phyloP scores from a whole-genome alignment of 805 yeast genomes.

The Millerago galiae region DNA sequence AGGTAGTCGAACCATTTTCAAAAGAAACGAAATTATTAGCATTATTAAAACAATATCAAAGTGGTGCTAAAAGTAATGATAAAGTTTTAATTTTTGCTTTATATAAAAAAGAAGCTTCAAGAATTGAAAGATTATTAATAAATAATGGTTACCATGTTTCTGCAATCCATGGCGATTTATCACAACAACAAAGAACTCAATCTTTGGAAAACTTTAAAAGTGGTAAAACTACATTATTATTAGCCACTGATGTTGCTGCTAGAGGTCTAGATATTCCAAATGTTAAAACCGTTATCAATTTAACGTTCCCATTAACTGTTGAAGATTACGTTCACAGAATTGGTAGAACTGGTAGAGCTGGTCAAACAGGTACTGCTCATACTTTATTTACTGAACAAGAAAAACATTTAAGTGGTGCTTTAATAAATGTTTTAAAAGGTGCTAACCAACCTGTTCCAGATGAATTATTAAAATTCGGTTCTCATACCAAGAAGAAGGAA shows the following conservation, averaged over 20 bases:
- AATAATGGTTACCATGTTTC: conserved; percentile 76
- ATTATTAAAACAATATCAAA: conserved; percentile 66
- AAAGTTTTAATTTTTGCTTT: conserved; percentile 88
- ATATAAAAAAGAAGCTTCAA: conserved; percentile 92
- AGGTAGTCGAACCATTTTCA: conserved; percentile 74
- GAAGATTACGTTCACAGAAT: conserved; percentile 97
- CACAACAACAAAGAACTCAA: conserved; percentile 85
- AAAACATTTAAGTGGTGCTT: conserved; percentile 91
- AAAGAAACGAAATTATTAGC: conserved; percentile 75
- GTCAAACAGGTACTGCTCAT: conserved; percentile 89
- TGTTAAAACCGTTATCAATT: conserved; percentile 89
- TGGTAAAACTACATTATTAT: conserved; percentile 67
- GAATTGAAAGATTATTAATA: conserved; percentile 72
- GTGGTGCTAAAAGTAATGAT: conserved; percentile 61
- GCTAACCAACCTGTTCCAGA: conserved; percentile 96
- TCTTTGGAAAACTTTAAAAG: conserved; percentile 82
- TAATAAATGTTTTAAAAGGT: conserved; percentile 85
- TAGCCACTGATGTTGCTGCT: conserved; percentile 98
- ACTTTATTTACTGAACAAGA: conserved; percentile 96
- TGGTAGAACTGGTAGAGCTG: conserved; percentile 98
- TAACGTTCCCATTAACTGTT: conserved; percentile 93
- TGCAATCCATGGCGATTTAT: conserved; percentile 93
- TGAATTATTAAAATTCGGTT: conserved; percentile 89
- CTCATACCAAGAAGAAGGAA: conserved; percentile 96
- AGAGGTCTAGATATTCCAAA: conserved; percentile 97